phyloP scores from a whole-genome alignment of 2,329 filamentous ascomycete genomes.

The Colletotrichum magnum region DNA sequence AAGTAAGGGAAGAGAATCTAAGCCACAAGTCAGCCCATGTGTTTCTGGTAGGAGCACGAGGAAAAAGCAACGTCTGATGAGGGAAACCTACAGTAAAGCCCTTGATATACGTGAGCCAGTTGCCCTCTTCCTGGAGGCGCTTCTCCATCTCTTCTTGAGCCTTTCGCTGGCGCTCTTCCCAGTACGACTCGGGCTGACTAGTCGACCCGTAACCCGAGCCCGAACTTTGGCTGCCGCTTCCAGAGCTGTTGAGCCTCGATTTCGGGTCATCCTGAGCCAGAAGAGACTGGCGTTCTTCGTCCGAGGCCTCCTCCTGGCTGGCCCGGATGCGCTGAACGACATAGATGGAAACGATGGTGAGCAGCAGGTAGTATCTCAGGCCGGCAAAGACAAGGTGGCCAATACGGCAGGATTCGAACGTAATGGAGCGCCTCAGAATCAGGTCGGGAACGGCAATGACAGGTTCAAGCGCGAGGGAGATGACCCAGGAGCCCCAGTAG shows the following conservation, averaged over 20 bases:
- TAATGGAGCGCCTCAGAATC: conserved; percentile 46
- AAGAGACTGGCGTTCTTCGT: conserved; percentile 72
- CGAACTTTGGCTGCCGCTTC: conserved; percentile 42
- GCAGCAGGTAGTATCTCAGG: conserved; percentile 36
- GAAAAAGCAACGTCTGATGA: conserved; percentile 16
- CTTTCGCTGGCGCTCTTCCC: conserved; percentile 66
- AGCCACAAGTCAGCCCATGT: neutral
- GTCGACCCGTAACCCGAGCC: conserved; percentile 59
- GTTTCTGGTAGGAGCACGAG: neutral
- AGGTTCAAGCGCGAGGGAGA: conserved; percentile 71
- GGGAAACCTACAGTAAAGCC: conserved; percentile 70
- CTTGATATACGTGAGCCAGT: conserved; percentile 83
- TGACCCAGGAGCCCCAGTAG: conserved; percentile 73
- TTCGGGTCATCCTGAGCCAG: conserved; percentile 53
- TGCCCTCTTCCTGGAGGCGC: conserved; percentile 80
- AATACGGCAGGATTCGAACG: conserved; percentile 36
- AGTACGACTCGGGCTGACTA: conserved; percentile 65
- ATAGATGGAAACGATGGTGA: conserved; percentile 35
- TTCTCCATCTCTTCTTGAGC: conserved; percentile 74
- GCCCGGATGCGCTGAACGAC: conserved; percentile 35
- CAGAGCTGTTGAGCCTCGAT: conserved; percentile 44
- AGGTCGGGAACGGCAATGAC: conserved; percentile 53
- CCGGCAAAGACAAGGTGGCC: conserved; percentile 35
- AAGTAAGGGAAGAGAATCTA: conserved; percentile 84
- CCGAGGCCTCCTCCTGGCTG: conserved; percentile 50